Conservation (phyloP, 2,329 filamentous ascomycete species). For the Fusarium aywerte region DNA sequence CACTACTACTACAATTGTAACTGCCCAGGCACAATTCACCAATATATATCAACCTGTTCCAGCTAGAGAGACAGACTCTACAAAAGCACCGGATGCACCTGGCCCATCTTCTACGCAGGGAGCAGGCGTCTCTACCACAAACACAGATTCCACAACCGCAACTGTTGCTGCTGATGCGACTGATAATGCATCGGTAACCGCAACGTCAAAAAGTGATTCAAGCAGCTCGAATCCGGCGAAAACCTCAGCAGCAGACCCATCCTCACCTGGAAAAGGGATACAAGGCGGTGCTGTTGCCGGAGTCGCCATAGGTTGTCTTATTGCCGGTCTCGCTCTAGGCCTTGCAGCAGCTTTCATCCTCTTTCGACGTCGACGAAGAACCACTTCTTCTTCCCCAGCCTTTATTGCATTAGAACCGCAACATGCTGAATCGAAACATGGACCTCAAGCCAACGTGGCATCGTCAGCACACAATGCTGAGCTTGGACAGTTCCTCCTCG, state of each 20-base stretch:
- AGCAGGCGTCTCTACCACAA: not conserved
- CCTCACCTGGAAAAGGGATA: slow-evolving; percentile 6
- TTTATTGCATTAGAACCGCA: not conserved
- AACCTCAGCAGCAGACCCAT: not conserved
- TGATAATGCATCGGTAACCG: not conserved
- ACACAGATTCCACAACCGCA: not conserved
- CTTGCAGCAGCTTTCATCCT: slow-evolving; percentile 45
- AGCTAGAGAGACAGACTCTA: accelerated
- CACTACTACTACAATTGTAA: not conserved
- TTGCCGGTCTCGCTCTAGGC: slow-evolving; percentile 46
- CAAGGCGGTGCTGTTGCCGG: slow-evolving; percentile 43
- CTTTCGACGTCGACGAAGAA: slow-evolving; percentile 27
- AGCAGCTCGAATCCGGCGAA: not conserved
- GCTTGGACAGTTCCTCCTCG: slow-evolving; percentile 53
- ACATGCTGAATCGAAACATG: slow-evolving; percentile 4
- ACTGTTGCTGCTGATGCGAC: no score
- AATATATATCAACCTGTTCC: not conserved
- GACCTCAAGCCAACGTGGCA: slow-evolving; percentile 20
- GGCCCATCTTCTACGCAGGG: not conserved
- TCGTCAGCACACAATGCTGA: slow-evolving; percentile 33
- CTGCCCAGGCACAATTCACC: no score
- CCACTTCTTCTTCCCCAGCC: not conserved
- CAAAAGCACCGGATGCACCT: not conserved
- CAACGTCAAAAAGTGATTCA: not conserved
- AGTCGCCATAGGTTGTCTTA: slow-evolving; percentile 46